phyloP scores from a whole-genome alignment of 2,329 filamentous ascomycete genomes.

The Pleurostoma richardsiae region DNA sequence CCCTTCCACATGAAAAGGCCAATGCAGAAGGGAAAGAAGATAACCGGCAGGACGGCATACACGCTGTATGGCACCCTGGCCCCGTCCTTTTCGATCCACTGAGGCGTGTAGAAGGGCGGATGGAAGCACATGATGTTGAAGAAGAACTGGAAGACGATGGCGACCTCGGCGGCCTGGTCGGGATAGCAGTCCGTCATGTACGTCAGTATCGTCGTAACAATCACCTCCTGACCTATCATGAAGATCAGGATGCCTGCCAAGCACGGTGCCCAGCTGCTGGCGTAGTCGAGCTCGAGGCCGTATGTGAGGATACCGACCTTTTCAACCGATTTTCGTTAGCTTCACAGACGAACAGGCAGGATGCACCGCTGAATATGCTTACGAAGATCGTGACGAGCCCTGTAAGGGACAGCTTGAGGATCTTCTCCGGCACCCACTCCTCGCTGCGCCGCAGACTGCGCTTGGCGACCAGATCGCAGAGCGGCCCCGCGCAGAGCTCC shows the following conservation, averaged over 20 bases:
- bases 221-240: conserved; percentile 8
- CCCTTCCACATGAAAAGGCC: conserved; percentile 11
- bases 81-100: conserved; percentile 8
- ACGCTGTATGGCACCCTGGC: conserved; percentile 9
- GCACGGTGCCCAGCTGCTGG: conserved; percentile 3
- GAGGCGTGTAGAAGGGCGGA: conserved; percentile 11
- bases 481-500: conserved; percentile 8
- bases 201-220: conserved; percentile 11
- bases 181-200: conserved; percentile 13
- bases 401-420: conserved; percentile 6
- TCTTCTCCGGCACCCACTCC: conserved; percentile 7
- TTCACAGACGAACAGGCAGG: no score
- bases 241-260: conserved; percentile 6
- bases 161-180: conserved; percentile 8
- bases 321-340: no score
- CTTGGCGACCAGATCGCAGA: conserved; percentile 10
- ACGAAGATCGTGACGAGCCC: conserved; percentile 7
- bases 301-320: conserved; percentile 7
- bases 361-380: neutral
- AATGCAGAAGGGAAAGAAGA: conserved; percentile 6
- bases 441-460: conserved; percentile 4
- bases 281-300: conserved; percentile 8
- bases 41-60: conserved; percentile 8
- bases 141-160: conserved; percentile 12
- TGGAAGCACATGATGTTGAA: conserved; percentile 12